Evolutionary conservation across 2,329 filamentous ascomycete genomes (phyloP).

Genomic region (Ophiostoma piceae): DNA sequence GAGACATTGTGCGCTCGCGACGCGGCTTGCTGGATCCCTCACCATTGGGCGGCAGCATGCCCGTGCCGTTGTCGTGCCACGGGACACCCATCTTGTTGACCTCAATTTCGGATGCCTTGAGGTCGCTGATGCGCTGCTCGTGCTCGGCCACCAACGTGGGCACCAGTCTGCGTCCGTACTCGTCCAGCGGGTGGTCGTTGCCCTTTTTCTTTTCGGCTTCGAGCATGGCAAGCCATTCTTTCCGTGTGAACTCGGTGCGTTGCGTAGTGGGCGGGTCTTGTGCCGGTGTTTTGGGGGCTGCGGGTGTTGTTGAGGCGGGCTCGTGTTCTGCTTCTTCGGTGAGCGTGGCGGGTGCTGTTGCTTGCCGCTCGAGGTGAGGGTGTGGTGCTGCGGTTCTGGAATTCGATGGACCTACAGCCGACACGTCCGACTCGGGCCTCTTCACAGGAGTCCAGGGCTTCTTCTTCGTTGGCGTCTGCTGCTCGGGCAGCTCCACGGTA

Average conservation of each 20-base stretch:
- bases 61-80: conserved; percentile 24
- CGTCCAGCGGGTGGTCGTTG: conserved; percentile 24
- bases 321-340: conserved; percentile 7
- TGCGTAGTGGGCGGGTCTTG: neutral
- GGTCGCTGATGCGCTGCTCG: conserved; percentile 27
- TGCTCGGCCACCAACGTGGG: conserved; percentile 27
- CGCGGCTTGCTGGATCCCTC: neutral
- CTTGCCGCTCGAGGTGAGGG: neutral
- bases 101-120: conserved; percentile 27
- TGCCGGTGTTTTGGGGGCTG: neutral
- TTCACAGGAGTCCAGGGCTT: conserved; percentile 60
- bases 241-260: conserved; percentile 22
- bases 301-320: neutral
- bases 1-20: conserved; percentile 26
- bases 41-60: neutral
- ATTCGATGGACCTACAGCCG: conserved; percentile 28
- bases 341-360: neutral
- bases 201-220: conserved; percentile 21
- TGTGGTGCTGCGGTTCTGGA: neutral
- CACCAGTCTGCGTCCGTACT: conserved; percentile 24
- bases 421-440: conserved; percentile 29
- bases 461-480: conserved; percentile 60
- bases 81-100: conserved; percentile 25
- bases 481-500: conserved; percentile 65
- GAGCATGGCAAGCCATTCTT: conserved; percentile 27